Conservation (phyloP, 352 stramenopile genomes). For the Pythium insidiosum region DNA sequence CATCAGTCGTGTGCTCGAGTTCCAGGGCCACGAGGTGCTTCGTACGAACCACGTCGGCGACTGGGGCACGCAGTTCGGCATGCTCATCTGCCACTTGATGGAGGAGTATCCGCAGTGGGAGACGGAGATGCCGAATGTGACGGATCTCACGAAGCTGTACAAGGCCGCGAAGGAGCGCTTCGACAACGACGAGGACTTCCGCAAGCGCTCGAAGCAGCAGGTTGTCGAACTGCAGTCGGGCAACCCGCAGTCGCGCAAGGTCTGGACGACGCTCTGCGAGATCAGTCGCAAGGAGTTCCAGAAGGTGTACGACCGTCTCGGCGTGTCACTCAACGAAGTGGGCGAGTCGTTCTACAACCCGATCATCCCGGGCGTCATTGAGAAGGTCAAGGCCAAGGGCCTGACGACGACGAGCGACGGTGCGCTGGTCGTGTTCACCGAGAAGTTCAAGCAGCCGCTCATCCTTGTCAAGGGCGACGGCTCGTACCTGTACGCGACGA, state of each 20-base stretch:
- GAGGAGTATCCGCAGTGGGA: slow-evolving; percentile 95
- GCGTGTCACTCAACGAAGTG: slow-evolving; percentile 70
- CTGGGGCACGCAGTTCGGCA: slow-evolving; percentile 96
- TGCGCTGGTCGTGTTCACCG: slow-evolving; percentile 89
- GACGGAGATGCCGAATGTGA: slow-evolving; percentile 92
- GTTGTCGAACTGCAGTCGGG: slow-evolving; percentile 98
- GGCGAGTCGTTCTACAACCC: slow-evolving; percentile 86
- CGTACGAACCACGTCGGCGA: slow-evolving; percentile 84
- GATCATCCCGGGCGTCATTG: slow-evolving; percentile 81
- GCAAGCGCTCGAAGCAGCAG: slow-evolving; percentile 93
- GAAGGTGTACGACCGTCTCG: slow-evolving; percentile 78
- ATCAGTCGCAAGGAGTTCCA: slow-evolving; percentile 82
- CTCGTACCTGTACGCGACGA: slow-evolving; percentile 82
- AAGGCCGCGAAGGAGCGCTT: slow-evolving; percentile 94
- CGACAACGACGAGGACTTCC: slow-evolving; percentile 95
- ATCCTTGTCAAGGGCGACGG: slow-evolving; percentile 82
- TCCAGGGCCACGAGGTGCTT: slow-evolving; percentile 74
- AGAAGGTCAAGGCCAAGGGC: slow-evolving; percentile 82
- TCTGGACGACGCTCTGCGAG: slow-evolving; percentile 78
- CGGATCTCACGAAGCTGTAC: slow-evolving; percentile 92
- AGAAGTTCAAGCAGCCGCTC: slow-evolving; percentile 85
- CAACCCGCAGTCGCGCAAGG: slow-evolving; percentile 69
- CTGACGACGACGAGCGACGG: slow-evolving; percentile 89
- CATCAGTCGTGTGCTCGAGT: slow-evolving; percentile 83
- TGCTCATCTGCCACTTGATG: slow-evolving; percentile 99